These are phyloP conservation scores for Neopestalotiopsis clavispora DNA, from an alignment of 2,329 filamentous ascomycete genomes.

Conservation along the genomic window DNA sequence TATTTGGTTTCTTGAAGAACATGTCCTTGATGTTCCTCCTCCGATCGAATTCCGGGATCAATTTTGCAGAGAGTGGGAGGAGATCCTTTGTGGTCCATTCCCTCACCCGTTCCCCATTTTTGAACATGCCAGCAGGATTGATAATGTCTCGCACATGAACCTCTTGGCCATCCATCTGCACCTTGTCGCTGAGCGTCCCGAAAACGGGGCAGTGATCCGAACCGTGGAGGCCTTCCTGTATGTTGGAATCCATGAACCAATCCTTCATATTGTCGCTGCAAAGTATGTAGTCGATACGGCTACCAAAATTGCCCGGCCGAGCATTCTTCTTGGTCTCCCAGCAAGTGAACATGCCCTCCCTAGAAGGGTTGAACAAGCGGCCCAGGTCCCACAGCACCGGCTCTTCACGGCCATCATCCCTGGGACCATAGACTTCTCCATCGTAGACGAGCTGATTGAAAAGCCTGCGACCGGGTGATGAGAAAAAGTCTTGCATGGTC, in stretches of 20 bases:
- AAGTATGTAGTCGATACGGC: slow-evolving; percentile 91
- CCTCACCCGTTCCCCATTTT: slow-evolving; percentile 65
- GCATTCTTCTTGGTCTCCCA: slow-evolving; percentile 96
- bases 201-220: slow-evolving; percentile 98
- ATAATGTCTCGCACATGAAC: slow-evolving; percentile 72
- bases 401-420: slow-evolving; percentile 71
- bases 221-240: slow-evolving; percentile 91
- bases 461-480: slow-evolving; percentile 72
- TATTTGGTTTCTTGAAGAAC: slow-evolving; percentile 69
- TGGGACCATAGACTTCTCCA: slow-evolving; percentile 68
- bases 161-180: slow-evolving; percentile 55
- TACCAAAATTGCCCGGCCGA: slow-evolving; percentile 92
- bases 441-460: slow-evolving; percentile 86
- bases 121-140: slow-evolving; percentile 77
- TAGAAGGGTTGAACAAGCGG: slow-evolving; percentile 77
- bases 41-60: slow-evolving; percentile 87
- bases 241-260: slow-evolving; percentile 83
- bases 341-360: slow-evolving; percentile 93
- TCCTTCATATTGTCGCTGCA: slow-evolving; percentile 78
- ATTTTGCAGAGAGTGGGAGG: slow-evolving; percentile 76
- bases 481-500: slow-evolving; percentile 74
- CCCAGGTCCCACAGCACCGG: slow-evolving; percentile 85
- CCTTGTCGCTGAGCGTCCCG: slow-evolving; percentile 69
- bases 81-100: slow-evolving; percentile 72
- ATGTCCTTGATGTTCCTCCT: slow-evolving; percentile 90